Evolutionary conservation across 352 stramenopile species (phyloP).

Genomic region (Blastocystis sp.): DNA sequence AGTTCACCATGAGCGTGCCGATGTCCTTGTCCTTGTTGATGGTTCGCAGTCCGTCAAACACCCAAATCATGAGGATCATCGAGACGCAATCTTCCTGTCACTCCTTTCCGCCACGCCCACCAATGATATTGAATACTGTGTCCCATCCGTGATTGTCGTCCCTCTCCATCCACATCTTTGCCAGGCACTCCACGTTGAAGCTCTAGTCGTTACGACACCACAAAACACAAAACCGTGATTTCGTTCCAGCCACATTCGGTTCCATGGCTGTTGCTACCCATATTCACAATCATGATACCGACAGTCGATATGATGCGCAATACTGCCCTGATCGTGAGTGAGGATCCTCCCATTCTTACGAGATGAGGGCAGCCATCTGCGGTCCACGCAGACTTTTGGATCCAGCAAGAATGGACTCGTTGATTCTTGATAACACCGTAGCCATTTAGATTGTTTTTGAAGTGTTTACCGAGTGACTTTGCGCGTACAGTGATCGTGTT

Average conservation of each 20-base stretch:
- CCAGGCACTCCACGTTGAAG: conserved; percentile 3
- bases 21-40: conserved; percentile 61
- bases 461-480: conserved; percentile 7
- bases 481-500: background rate
- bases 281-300: conserved; percentile 51
- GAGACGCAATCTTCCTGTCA: conserved; percentile 1
- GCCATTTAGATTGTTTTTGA: conserved; percentile 48
- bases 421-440: background rate
- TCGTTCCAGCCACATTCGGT: background rate
- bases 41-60: conserved; percentile 35
- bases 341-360: background rate
- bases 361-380: conserved; percentile 15
- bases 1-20: conserved; percentile 44
- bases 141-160: conserved; percentile 63
- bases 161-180: conserved; percentile 14
- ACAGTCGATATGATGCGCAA: conserved; percentile 11
- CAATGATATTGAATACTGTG: conserved; percentile 50
- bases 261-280: conserved; percentile 1
- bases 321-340: conserved; percentile 11
- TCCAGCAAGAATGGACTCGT: conserved; percentile 49
- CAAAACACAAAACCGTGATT: background rate
- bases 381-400: conserved; percentile 34
- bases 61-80: conserved; percentile 46
- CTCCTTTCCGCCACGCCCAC: background rate
- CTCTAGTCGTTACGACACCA: background rate